Base-by-base conservation (phyloP, 2,329 filamentous ascomycete genomes). In the Botrytis aclada region DNA sequence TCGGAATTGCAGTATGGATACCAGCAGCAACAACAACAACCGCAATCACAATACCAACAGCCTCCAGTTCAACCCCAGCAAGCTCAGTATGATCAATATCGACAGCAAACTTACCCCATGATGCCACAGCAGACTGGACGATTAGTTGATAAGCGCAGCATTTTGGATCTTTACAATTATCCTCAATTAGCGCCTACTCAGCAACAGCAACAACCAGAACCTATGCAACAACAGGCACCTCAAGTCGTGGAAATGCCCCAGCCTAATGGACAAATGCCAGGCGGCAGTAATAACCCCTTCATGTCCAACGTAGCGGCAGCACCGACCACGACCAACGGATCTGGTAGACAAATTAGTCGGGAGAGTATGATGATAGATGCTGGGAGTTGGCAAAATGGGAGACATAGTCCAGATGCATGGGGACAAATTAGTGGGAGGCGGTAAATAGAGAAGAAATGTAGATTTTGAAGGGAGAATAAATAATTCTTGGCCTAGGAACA, bases 341-440 rank as follows among this genome's bases (percentile, higher is more conserved):
- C 77, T 74, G 74, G 73, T 22, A 78, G 87, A 79, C 82, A 88
- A 83, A 81, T 77, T 14, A 94, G 91, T 78, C 87, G 92, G 66
- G 92, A 94, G 79, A 94, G 92, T 81, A 88, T 93, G 80, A 88
- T 75, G 67, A 71, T 79, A 47, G 80, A 81, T 72, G 74, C 76
- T 51, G 79, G 79, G 85, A 72, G 86, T 89, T 76, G 87, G 92
- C 72, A 87, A 78, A 91, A 90, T 77, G 92, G 92, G 16, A 85
- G 92, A 60, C 92, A 94, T 79, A 94, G 92, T 77, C 92, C 92
- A 5, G 92, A 95, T 81, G 92, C 92, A 22, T 95, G 94, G 85
- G 89, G 92, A 3, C 92, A 90, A 69, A 83, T 95, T 32, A 80
- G 79, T 78, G 79, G 69, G n/a, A 73, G 71, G 54, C 56, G 70